A percentile compares a stretch with the other conserved stretches of the same genome.
phyloP scores from a whole-genome alignment of 345 rosid genomes.

The Populus nigra region DNA sequence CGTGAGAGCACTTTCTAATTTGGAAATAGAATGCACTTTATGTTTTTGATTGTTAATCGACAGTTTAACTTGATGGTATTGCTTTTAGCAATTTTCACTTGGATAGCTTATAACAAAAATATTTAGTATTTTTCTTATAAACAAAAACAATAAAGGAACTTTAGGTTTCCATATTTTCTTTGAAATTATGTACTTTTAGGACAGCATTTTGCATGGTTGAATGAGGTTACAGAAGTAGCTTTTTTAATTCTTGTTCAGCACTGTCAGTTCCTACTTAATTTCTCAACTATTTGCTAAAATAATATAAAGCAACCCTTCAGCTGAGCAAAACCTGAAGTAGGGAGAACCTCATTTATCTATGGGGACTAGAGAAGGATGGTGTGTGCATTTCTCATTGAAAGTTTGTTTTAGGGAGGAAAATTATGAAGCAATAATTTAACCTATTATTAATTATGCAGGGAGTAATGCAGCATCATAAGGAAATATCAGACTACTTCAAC shows the following conservation, averaged over 20 bases:
- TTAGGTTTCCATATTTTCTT: background rate
- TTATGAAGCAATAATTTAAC: background rate
- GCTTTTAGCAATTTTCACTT: background rate
- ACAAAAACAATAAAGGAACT: background rate
- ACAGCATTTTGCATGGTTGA: background rate
- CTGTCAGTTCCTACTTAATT: background rate
- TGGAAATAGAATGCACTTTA: background rate
- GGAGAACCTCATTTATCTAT: background rate
- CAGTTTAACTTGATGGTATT: background rate
- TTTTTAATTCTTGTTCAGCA: background rate
- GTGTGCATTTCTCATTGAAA: background rate
- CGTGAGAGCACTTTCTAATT: background rate
- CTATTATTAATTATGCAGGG: conserved; percentile 49
- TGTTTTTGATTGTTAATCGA: background rate
- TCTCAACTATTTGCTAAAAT: background rate
- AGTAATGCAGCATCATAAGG: conserved; percentile 60
- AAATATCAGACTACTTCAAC: conserved; percentile 74
- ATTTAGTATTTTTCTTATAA: background rate
- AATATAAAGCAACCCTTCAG: background rate
- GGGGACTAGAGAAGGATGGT: background rate
- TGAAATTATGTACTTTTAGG: background rate
- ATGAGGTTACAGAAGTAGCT: background rate
- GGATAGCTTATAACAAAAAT: background rate
- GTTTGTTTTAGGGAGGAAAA: background rate
- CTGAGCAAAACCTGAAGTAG: background rate